phyloP scores from a whole-genome alignment of 345 rosid species.

The Isatis tinctoria region DNA sequence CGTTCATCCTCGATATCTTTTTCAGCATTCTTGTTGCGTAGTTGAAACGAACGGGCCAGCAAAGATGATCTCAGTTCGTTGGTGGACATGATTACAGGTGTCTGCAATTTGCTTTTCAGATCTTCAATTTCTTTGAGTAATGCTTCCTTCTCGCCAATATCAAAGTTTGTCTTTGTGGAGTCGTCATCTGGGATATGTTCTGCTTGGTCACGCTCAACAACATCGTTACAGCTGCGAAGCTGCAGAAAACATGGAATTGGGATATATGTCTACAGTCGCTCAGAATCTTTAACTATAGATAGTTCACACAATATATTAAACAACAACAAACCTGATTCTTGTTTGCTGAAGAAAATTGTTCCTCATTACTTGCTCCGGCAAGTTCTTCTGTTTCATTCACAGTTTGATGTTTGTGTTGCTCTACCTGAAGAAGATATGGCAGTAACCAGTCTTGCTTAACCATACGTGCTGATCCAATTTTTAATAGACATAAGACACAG shows the following conservation, averaged over 20 bases:
- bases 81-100: conserved; percentile 50
- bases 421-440: conserved; percentile 40
- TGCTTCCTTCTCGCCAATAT: conserved; percentile 66
- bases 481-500: not conserved
- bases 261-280: conserved; percentile 2
- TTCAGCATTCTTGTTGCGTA: conserved; percentile 35
- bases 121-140: conserved; percentile 75
- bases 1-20: conserved; percentile 77
- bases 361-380: conserved; percentile 28
- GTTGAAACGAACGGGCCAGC: conserved; percentile 62
- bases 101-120: conserved; percentile 59
- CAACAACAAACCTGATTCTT: conserved; percentile 34
- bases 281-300: not conserved
- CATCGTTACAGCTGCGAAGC: conserved; percentile 22
- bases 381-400: conserved; percentile 34
- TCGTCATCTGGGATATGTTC: conserved; percentile 49
- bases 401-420: conserved; percentile 47
- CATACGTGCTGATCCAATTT: not conserved
- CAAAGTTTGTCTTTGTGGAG: conserved; percentile 31
- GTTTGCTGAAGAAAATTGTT: conserved; percentile 23
- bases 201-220: conserved; percentile 21
- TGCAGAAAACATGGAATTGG: conserved; percentile 16
- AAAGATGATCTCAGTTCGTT: conserved; percentile 69
- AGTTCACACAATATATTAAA: not conserved
- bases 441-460: conserved; percentile 15